phyloP scores from a whole-genome alignment of 2,329 filamentous ascomycete species.

The Cladosporium phlei region DNA sequence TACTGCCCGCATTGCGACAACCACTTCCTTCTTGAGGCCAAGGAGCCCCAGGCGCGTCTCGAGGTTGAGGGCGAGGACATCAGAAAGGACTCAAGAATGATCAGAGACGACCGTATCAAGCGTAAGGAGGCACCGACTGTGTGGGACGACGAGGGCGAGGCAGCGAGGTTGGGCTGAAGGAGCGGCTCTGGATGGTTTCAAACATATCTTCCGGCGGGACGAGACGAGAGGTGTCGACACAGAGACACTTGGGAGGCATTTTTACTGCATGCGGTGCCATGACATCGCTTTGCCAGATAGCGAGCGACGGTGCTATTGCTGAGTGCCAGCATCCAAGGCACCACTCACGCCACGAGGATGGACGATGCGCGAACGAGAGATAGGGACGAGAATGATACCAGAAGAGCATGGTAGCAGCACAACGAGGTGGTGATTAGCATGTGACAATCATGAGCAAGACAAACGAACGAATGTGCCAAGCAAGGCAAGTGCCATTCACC shows the following conservation, averaged over 20 bases:
- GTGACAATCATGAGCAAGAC: constrained; percentile 2
- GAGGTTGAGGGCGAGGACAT: constrained; percentile 89
- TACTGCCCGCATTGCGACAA: constrained; percentile 99
- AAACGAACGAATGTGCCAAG: neutral
- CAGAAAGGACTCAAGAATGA: constrained; percentile 77
- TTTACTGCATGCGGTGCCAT: too few species aligned
- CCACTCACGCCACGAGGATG: too few species aligned
- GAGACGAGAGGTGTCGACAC: too few species aligned
- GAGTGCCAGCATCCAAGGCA: too few species aligned
- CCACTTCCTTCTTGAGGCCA: constrained; percentile 89
- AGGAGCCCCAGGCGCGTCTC: constrained; percentile 74
- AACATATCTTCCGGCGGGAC: too few species aligned
- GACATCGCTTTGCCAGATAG: too few species aligned
- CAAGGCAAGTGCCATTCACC: neutral
- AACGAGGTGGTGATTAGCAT: constrained; percentile 1
- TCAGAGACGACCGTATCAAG: constrained; percentile 80
- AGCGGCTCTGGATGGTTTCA: too few species aligned
- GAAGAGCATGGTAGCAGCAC: neutral
- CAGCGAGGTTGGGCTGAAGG: constrained; percentile 28
- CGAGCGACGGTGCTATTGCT: too few species aligned
- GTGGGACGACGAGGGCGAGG: constrained; percentile 33
- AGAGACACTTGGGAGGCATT: too few species aligned
- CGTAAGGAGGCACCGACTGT: constrained; percentile 24
- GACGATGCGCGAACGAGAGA: too few species aligned
- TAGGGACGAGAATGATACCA: too few species aligned